Evolutionary conservation across 2,329 filamentous ascomycete genomes (phyloP).

Genomic region (Neonectria neomacrospora): DNA sequence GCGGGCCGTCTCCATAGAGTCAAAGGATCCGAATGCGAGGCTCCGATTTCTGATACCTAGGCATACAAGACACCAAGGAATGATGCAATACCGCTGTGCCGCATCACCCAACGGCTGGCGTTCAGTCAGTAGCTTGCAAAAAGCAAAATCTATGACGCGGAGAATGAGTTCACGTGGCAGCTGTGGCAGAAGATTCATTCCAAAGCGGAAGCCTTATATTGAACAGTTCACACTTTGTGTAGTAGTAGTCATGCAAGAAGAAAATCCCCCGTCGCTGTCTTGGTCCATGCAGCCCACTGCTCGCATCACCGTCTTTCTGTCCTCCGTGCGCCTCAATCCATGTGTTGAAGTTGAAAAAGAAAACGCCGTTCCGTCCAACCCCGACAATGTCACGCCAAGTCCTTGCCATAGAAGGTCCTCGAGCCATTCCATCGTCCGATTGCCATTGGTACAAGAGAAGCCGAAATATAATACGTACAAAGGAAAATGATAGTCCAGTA

Average conservation of each 20-base stretch:
- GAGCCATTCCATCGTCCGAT: slow-evolving; percentile 32
- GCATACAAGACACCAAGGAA: not conserved
- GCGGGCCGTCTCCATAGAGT: not conserved
- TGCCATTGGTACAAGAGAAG: slow-evolving; percentile 43
- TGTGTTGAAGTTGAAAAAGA: slow-evolving; percentile 35
- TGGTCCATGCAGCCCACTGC: slow-evolving; percentile 42
- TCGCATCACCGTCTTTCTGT: slow-evolving; percentile 34
- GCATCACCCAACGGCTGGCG: not conserved
- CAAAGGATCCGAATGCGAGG: slow-evolving; percentile 31
- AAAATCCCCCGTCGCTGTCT: slow-evolving; percentile 29
- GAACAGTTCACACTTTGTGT: slow-evolving; percentile 24
- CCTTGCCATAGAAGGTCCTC: slow-evolving; percentile 18
- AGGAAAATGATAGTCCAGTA: slow-evolving; percentile 41
- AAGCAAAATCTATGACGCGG: not conserved
- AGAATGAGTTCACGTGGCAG: not conserved
- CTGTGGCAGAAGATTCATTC: not conserved
- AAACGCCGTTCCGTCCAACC: slow-evolving; percentile 39
- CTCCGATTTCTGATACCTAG: slow-evolving; percentile 16
- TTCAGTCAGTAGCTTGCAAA: not conserved
- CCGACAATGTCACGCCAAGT: slow-evolving; percentile 32
- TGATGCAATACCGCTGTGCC: not conserved
- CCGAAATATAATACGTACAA: slow-evolving; percentile 45
- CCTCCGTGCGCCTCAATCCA: slow-evolving; percentile 34
- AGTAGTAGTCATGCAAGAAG: slow-evolving; percentile 41
- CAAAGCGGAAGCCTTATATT: slow-evolving; percentile 26